Evolutionary conservation across 306 rosid genomes (phyloP), one percentile per base, ranked within the genome.

Genomic region (Castanea crenata): DNA sequence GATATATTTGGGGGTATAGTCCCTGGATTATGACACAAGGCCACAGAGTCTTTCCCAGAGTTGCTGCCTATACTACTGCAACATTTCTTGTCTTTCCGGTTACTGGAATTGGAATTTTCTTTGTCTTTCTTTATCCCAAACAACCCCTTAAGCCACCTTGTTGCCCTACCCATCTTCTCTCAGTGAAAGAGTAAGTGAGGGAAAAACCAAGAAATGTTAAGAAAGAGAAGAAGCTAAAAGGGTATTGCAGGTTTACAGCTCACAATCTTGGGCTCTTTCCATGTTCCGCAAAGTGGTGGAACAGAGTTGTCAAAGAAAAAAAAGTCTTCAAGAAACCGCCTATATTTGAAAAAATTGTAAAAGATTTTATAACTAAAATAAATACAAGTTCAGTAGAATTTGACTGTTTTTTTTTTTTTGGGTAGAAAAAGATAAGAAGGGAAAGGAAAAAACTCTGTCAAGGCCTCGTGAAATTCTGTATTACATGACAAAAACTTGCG

Each of bases 1-100:
- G 98, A 92, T 15, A 92, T 77, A 78, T 94, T 92, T 0, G 97
- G 96, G 27, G 98, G 98, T 5, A 90, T 88, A 6, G 97, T 94
- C 0, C 84, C 80, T 52, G 97, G 96, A 51, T 90, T 94, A 67
- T 90, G 87, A 79, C 90, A 87, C 29, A 92, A 81, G 16, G 55
- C 82, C 19, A 21, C 63, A 0, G 87, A 75, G 21, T 84, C 85
- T 69, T 79, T 74, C 16, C 74, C 82, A 1, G 84, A 83, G 76
- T 61, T 46, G 56, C 68, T 46, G 56, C 68, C 21, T 14, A 74
- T 35, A 56, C 74, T 35, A 56, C 76, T 76, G 15, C 73, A 59
- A 31, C 74, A 71, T 80, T 79, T 83, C 54, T 46, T 78, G 62
- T 55, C 76, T 7, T n/a, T 87, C 14, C 56, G 78, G 61, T 82